Evolutionary conservation across 352 stramenopile genomes (phyloP).

Genomic region (Peronospora belbahrii): DNA sequence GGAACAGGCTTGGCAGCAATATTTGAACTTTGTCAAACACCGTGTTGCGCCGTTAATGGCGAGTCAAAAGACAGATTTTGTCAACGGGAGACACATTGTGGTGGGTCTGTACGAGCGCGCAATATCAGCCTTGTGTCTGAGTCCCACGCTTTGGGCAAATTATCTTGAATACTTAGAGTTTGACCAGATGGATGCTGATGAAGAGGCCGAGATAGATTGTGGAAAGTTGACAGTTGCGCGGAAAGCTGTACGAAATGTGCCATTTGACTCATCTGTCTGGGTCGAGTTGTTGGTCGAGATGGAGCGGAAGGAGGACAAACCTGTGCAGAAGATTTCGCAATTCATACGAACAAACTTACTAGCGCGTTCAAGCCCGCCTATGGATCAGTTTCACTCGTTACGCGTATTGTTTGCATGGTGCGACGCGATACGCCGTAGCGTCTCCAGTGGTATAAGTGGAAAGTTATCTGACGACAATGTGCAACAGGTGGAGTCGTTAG

Average conservation of each 20-base stretch:
- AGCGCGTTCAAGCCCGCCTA: constrained; percentile 26
- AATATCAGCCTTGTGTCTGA: constrained; percentile 46
- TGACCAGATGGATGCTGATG: neutral
- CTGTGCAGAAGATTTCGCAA: constrained; percentile 10
- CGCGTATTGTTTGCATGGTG: constrained; percentile 44
- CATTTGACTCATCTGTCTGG: constrained; percentile 56
- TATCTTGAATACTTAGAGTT: constrained; percentile 39
- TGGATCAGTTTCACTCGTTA: constrained; percentile 52
- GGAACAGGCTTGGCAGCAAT: constrained; percentile 41
- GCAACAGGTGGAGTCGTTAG: constrained; percentile 17
- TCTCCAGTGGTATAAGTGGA: constrained; percentile 2
- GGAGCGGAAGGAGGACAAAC: constrained; percentile 18
- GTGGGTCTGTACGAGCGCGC: constrained; percentile 52
- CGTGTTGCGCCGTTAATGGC: constrained; percentile 34
- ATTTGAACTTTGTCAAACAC: constrained; percentile 58
- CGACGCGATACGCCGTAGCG: constrained; percentile 29
- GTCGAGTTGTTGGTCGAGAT: constrained; percentile 46
- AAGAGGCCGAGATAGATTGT: neutral
- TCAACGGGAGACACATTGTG: constrained; percentile 20
- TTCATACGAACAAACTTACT: constrained; percentile 29
- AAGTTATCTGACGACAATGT: constrained; percentile 7
- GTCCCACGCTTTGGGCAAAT: constrained; percentile 41
- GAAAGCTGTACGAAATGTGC: constrained; percentile 55
- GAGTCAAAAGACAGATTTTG: neutral
- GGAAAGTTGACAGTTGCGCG: constrained; percentile 20